These are phyloP conservation scores for Dentipellis fragilis DNA, from an alignment of 768 basidiomycete species.

Conservation along the genomic window DNA sequence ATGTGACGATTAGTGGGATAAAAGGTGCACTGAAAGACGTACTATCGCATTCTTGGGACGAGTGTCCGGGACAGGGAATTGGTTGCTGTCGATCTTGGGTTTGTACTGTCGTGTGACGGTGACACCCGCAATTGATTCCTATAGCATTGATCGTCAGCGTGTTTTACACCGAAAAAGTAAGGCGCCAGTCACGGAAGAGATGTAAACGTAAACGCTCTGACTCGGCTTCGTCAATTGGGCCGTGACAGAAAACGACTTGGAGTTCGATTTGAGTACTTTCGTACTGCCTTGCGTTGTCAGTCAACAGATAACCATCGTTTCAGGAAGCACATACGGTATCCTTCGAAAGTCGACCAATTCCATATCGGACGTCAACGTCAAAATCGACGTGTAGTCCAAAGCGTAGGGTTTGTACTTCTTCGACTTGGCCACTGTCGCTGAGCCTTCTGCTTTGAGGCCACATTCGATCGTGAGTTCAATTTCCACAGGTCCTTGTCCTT, in stretches of 20 bases:
- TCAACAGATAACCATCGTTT: neutral
- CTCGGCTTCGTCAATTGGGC: conserved; percentile 65
- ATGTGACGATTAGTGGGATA: neutral
- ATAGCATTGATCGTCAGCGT: conserved; percentile 8
- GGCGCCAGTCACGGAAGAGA: conserved; percentile 46
- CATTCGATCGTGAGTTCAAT: conserved; percentile 52
- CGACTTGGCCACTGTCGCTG: conserved; percentile 21
- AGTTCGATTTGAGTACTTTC: conserved; percentile 42
- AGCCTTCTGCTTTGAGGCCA: conserved; percentile 28
- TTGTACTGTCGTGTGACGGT: conserved; percentile 42
- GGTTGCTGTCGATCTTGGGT: conserved; percentile 39
- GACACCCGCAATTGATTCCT: conserved; percentile 68
- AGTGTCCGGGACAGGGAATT: conserved; percentile 64
- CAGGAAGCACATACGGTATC: conserved; percentile 41
- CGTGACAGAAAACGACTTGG: conserved; percentile 49
- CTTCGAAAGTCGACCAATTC: conserved; percentile 72
- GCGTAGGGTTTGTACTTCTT: conserved; percentile 35
- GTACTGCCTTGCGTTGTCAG: conserved; percentile 37
- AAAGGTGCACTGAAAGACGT: conserved; percentile 7
- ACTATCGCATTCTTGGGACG: conserved; percentile 58
- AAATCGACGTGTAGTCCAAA: conserved; percentile 56
- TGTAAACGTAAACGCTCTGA: conserved; percentile 31
- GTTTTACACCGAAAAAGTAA: conserved; percentile 4
- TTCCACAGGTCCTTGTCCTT: conserved; percentile 43
- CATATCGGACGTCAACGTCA: conserved; percentile 68